Evolutionary conservation across 1,284 basidiomycete species (phyloP).

Genomic region (Ceratobasidium papillatum): DNA sequence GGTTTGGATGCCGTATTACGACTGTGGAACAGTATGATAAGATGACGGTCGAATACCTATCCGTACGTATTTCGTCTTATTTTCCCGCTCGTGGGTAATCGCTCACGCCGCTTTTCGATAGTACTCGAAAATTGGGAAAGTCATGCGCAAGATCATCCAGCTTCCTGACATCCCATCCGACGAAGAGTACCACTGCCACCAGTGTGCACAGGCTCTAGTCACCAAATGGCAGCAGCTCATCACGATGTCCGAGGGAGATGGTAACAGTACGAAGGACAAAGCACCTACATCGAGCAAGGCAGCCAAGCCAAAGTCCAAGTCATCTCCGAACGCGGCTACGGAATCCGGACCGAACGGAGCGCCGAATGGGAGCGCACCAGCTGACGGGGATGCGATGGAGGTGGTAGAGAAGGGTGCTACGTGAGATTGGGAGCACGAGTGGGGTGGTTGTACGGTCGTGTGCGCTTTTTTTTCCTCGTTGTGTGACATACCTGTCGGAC

Average conservation of each 20-base stretch:
- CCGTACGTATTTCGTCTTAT: slow-evolving; percentile 57
- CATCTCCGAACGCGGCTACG: slow-evolving; percentile 10
- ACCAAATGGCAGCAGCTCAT: slow-evolving; percentile 71
- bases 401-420: slow-evolving; percentile 18
- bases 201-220: slow-evolving; percentile 76
- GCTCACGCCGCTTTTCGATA: slow-evolving; percentile 50
- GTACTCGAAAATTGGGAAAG: slow-evolving; percentile 97
- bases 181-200: slow-evolving; percentile 85
- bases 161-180: slow-evolving; percentile 79
- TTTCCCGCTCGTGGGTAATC: slow-evolving; percentile 18
- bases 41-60: slow-evolving; percentile 86
- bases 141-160: slow-evolving; percentile 92
- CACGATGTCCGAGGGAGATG: background rate
- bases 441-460: background rate
- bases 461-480: background rate
- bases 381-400: slow-evolving; percentile 14
- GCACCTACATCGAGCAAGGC: background rate
- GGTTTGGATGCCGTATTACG: slow-evolving; percentile 79
- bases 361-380: background rate
- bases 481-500: background rate
- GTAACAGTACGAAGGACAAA: background rate
- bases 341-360: slow-evolving; percentile 39
- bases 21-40: slow-evolving; percentile 83
- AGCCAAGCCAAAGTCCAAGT: background rate
- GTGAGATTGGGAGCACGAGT: no score